Evolutionary conservation across 148 eudicot species (phyloP).

Genomic region (Chenopodium formosanum): DNA sequence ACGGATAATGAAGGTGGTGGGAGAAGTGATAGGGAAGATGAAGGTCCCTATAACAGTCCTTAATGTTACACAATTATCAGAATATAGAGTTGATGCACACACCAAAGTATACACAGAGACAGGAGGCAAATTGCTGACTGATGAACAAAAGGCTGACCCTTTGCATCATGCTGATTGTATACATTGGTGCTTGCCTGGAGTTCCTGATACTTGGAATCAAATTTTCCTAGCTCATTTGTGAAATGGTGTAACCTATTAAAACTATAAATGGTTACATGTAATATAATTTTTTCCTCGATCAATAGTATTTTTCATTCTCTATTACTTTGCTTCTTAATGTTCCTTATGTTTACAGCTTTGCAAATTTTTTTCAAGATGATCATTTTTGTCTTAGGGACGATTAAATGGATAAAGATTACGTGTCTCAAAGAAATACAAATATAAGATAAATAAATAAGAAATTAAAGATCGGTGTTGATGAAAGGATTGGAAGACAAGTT

Average conservation of each 20-base stretch:
- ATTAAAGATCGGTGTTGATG: no score
- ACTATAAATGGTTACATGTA: background rate
- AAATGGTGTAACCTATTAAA: conserved; percentile 1
- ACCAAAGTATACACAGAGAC: conserved; percentile 66
- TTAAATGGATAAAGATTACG: no score
- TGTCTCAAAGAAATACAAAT: no score
- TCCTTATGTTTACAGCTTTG: no score
- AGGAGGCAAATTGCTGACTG: conserved; percentile 62
- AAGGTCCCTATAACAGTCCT: conserved; percentile 62
- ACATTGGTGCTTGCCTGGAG: no score
- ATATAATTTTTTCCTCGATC: background rate
- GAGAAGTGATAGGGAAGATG: conserved; percentile 53
- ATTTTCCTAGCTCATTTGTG: conserved; percentile 62
- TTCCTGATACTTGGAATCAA: conserved; percentile 62
- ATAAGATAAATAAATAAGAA: no score
- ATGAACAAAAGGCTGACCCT: conserved; percentile 67
- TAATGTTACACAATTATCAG: conserved; percentile 81
- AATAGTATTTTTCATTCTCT: no score
- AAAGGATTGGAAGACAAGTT: no score
- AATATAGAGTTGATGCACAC: conserved; percentile 78
- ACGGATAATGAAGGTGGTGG: conserved; percentile 62
- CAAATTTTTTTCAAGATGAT: no score
- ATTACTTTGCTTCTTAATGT: no score
- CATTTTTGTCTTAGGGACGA: no score
- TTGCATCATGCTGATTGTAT: conserved; percentile 76